phyloP scores from a whole-genome alignment of 2,329 filamentous ascomycete genomes.

The Fusarium incarnatum region DNA sequence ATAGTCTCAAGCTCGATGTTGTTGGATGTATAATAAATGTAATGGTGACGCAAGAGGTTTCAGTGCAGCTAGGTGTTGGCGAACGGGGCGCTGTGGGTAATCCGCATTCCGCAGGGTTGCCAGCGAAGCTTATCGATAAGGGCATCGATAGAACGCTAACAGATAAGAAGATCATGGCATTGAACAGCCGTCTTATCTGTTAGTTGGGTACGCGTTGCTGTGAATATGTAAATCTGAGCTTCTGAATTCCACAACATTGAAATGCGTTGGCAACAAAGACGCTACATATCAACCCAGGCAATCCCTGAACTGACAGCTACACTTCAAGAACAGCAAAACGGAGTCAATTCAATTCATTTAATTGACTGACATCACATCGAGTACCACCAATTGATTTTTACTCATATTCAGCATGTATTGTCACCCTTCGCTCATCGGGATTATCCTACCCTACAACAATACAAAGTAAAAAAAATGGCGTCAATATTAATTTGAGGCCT shows the following conservation, averaged over 20 bases:
- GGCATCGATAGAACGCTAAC: neutral
- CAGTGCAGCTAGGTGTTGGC: neutral
- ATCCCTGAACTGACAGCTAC: neutral
- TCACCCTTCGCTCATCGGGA: neutral
- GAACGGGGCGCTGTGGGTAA: neutral
- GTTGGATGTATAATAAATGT: neutral
- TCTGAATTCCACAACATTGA: neutral
- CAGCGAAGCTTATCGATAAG: neutral
- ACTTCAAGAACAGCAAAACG: neutral
- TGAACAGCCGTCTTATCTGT: too few relatives aligned
- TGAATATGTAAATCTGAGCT: neutral
- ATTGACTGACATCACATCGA: neutral
- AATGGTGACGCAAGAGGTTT: slow-evolving; percentile 23
- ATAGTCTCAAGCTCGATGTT: neutral
- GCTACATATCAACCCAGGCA: neutral
- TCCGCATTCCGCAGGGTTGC: neutral
- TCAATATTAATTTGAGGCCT: neutral
- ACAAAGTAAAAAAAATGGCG: neutral
- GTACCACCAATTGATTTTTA: neutral
- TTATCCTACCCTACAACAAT: neutral
- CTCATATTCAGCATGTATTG: too few relatives aligned
- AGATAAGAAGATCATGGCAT: too few relatives aligned
- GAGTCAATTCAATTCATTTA: neutral
- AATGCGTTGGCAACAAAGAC: neutral
- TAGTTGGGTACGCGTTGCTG: fast-evolving